phyloP scores from a whole-genome alignment of 2,329 filamentous ascomycete species.

The Apiospora hydei region DNA sequence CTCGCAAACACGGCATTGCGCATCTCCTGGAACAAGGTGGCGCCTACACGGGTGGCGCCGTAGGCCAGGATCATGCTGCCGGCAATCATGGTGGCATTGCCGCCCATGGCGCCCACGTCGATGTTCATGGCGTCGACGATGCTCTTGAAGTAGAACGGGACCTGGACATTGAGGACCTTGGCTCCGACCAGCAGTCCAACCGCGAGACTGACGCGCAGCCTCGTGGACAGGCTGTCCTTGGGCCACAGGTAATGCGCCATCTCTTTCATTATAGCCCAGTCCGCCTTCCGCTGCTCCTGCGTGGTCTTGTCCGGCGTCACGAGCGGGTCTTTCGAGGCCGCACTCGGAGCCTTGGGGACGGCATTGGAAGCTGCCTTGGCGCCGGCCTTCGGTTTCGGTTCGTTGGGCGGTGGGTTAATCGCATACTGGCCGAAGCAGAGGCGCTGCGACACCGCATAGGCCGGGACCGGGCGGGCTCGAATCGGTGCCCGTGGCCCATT shows the following conservation, averaged over 20 bases:
- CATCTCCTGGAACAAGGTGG: constrained; percentile 89
- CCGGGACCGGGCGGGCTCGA: constrained; percentile 14
- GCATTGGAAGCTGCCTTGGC: not conserved
- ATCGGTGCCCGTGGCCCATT: constrained; percentile 4
- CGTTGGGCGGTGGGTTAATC: constrained; percentile 24
- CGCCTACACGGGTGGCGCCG: constrained; percentile 85
- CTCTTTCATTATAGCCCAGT: constrained; percentile 98
- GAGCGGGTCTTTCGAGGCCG: constrained; percentile 57
- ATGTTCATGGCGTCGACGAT: constrained; percentile 99
- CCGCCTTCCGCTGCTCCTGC: constrained; percentile 91
- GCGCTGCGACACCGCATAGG: constrained; percentile 34
- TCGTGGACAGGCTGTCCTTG: constrained; percentile 83
- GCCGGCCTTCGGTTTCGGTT: not conserved
- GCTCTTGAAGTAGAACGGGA: constrained; percentile 98
- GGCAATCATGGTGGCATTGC: constrained; percentile 86
- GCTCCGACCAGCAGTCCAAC: constrained; percentile 84
- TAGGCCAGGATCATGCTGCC: constrained; percentile 95
- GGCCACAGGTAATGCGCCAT: constrained; percentile 98
- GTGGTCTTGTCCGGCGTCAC: constrained; percentile 72
- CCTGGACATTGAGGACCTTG: constrained; percentile 96
- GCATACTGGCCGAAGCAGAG: constrained; percentile 28
- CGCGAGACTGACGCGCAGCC: constrained; percentile 85
- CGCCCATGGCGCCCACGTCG: constrained; percentile 85
- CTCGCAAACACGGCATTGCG: constrained; percentile 97
- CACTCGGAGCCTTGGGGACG: constrained; percentile 22